These are phyloP conservation scores for Salix dunnii DNA, from an alignment of 345 rosid species.

Conservation along the genomic window DNA sequence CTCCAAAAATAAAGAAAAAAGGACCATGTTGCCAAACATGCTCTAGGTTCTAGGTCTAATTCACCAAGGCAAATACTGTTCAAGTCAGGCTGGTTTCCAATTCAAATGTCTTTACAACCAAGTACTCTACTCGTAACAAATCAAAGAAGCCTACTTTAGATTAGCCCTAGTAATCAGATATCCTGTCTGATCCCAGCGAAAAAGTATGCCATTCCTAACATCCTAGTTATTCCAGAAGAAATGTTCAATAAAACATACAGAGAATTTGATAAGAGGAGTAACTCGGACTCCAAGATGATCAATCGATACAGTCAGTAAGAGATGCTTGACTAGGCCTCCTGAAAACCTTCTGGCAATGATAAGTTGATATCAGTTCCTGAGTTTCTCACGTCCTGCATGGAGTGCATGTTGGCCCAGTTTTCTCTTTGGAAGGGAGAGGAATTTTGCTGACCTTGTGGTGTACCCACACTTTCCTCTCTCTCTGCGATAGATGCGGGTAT, in stretches of 20 bases:
- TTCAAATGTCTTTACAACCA: neutral
- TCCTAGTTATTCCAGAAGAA: slow-evolving; percentile 11
- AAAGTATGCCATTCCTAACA: slow-evolving; percentile 4
- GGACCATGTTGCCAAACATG: too few relatives aligned
- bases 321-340: neutral
- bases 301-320: slow-evolving; percentile 27
- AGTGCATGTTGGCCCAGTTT: slow-evolving; percentile 46
- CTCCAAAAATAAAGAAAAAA: too few relatives aligned
- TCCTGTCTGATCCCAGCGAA: neutral
- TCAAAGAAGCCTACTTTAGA: neutral
- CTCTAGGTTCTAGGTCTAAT: too few relatives aligned
- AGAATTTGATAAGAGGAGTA: neutral
- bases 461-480: slow-evolving; percentile 19
- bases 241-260: slow-evolving; percentile 12
- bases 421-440: slow-evolving; percentile 43
- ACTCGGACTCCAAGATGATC: neutral
- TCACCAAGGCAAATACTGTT: neutral
- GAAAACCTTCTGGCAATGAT: slow-evolving; percentile 42
- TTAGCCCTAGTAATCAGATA: slow-evolving; percentile 9
- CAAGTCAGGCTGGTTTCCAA: too few relatives aligned
- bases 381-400: slow-evolving; percentile 43
- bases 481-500: slow-evolving; percentile 42
- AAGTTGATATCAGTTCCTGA: slow-evolving; percentile 56
- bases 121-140: neutral
- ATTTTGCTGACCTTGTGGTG: slow-evolving; percentile 19